Evolutionary conservation across 1,284 basidiomycete species (phyloP), one percentile per base, ranked within the genome.

Genomic region (Tetrapyrgos nigripes): DNA sequence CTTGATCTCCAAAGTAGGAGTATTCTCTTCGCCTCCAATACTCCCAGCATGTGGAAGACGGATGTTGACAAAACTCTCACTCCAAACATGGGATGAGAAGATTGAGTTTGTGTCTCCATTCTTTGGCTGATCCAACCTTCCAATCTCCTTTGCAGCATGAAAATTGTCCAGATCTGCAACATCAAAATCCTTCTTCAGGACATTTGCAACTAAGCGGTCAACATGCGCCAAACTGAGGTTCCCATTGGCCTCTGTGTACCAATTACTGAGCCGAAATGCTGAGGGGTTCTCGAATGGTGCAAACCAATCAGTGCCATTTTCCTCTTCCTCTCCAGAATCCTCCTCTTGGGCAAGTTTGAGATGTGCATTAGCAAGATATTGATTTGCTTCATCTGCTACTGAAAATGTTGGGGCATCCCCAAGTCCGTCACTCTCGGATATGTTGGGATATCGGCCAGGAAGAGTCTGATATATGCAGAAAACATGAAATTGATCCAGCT

Each of bases 51-150:
- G 17, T 17, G 50, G 49, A 21, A 57, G 23, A 23, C 33, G 26
- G 31, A 57, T 45, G 4, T 35, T 9, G 33, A 57, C 37, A 9
- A 24, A 24, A 13, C 50, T 44, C 5, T 43, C 27, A 8, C 19
- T 28, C 56, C 56, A 57, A 13, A 21, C 49, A 51, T 51, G 37
- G n/a, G 40, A 52, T 27, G 33, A 21, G 44, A 53, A 53, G 24
- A 14, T 23, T 11, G 24, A 26, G 26, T 27, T 17, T 29, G 21
- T 27, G 35, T 17, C 27, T 17, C 24, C 24, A 46, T 27, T 28
- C 3, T 24, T 21, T 9, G 28, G 24, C 3, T 43, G 24, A 29
- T 57, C 55, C 48, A 57, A 23, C 24, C 28, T 11, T 14, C 29
- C n/a, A 50, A 28, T n/a, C 23, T 48, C 48, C 6, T n/a, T 17